Conservation (phyloP, 768 basidiomycete species). For the Scleroderma citrinum region DNA sequence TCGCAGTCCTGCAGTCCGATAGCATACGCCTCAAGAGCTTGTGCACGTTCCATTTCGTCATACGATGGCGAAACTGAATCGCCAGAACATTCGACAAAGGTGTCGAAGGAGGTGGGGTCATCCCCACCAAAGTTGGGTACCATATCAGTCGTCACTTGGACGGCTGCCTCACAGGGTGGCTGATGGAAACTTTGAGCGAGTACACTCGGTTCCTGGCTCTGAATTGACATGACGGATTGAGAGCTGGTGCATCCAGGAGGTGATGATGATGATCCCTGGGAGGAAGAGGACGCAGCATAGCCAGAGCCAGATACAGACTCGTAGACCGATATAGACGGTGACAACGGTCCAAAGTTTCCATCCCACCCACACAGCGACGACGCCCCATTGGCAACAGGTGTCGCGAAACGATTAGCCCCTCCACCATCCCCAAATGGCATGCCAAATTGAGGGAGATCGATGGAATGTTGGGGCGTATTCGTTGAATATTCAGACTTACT, state of each 20-base stretch:
- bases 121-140: neutral
- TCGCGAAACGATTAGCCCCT: slow-evolving; percentile 7
- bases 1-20: slow-evolving; percentile 25
- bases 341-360: slow-evolving; percentile 18
- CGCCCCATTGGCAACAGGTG: slow-evolving; percentile 27
- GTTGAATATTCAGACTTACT: no score
- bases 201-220: neutral
- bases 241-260: neutral
- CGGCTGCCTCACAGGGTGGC: neutral
- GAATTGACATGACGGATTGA: neutral
- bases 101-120: neutral
- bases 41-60: slow-evolving; percentile 20
- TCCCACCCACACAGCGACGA: slow-evolving; percentile 41
- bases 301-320: neutral
- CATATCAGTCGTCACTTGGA: neutral
- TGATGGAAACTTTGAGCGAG: neutral
- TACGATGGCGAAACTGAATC: slow-evolving; percentile 4
- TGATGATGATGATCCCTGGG: slow-evolving; percentile 1
- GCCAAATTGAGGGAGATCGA: neutral
- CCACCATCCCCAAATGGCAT: neutral
- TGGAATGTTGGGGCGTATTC: neutral
- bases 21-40: slow-evolving; percentile 25
- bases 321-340: neutral
- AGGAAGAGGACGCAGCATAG: neutral
- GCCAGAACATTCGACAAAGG: slow-evolving; percentile 2